These are phyloP conservation scores for Tuctoria greenei DNA, from an alignment of 176 grass and related monocot genomes.

Conservation along the genomic window DNA sequence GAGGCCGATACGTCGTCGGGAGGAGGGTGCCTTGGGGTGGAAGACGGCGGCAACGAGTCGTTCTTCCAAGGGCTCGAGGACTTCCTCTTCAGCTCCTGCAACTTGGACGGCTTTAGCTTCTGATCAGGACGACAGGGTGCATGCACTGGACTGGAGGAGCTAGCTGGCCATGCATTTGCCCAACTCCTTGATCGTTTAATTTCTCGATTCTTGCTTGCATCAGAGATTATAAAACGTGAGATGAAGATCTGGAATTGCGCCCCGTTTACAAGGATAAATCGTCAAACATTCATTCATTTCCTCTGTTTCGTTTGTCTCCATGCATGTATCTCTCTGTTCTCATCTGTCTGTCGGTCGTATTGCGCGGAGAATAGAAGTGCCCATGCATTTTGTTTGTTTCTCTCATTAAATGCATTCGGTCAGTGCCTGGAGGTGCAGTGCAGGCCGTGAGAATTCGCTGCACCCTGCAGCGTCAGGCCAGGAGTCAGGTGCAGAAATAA, in stretches of 20 bases:
- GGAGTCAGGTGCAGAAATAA: neutral
- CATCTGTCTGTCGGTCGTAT: neutral
- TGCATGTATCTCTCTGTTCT: too few relatives aligned
- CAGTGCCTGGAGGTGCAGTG: neutral
- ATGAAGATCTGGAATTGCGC: neutral
- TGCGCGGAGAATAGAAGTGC: neutral
- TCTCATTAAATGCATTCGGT: neutral
- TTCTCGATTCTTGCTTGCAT: neutral
- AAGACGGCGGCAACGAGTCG: neutral
- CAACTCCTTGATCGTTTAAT: neutral
- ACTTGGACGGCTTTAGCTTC: slow-evolving; percentile 8
- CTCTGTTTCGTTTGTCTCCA: neutral
- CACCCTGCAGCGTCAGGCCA: neutral
- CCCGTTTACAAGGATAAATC: slow-evolving; percentile 10
- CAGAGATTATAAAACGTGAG: neutral
- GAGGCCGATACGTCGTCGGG: slow-evolving; percentile 3
- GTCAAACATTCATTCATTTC: neutral
- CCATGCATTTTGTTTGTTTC: neutral
- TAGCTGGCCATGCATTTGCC: neutral
- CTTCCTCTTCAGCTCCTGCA: slow-evolving; percentile 24
- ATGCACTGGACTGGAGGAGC: neutral
- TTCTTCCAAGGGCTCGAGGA: slow-evolving; percentile 37
- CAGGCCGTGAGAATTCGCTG: slow-evolving; percentile 18
- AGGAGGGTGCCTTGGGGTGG: slow-evolving; percentile 19
- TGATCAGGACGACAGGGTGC: slow-evolving; percentile 33